Percentiles rank a stretch among this genome's conserved stretches.
These are phyloP conservation scores for Yueomyces sinensis DNA, from an alignment of 805 yeast genomes.

Conservation along the genomic window DNA sequence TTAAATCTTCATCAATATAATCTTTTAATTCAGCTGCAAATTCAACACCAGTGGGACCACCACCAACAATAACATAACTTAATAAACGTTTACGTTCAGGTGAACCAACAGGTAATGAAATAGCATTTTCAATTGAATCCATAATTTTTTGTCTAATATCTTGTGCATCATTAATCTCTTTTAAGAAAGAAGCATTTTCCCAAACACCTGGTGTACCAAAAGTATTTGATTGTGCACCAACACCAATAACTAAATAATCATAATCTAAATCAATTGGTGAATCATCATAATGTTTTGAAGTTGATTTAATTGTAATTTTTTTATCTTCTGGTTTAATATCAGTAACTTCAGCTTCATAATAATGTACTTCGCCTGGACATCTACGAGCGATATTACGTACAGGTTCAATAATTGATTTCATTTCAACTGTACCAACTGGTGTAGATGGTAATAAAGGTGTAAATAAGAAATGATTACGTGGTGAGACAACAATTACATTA, in stretches of 20 bases:
- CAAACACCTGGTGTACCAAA: constrained; percentile 91
- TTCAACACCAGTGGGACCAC: constrained; percentile 98
- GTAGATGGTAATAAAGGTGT: constrained; percentile 93
- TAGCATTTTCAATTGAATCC: constrained; percentile 83
- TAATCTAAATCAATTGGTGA: constrained; percentile 39
- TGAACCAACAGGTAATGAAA: constrained; percentile 55
- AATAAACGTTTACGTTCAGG: constrained; percentile 76
- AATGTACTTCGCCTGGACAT: constrained; percentile 62
- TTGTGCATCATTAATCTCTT: constrained; percentile 82
- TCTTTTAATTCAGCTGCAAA: constrained; percentile 94
- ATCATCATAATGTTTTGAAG: constrained; percentile 29
- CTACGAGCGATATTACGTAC: constrained; percentile 77
- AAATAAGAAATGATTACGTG: constrained; percentile 89
- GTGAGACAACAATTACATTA: constrained; percentile 82
- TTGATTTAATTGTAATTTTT: constrained; percentile 46
- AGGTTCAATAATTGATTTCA: constrained; percentile 88
- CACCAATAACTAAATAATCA: constrained; percentile 83
- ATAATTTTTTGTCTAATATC: constrained; percentile 70
- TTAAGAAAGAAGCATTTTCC: constrained; percentile 77
- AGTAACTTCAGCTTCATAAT: constrained; percentile 84
- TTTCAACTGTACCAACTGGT: constrained; percentile 86
- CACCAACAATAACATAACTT: constrained; percentile 88
- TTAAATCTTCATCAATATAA: constrained; percentile 81
- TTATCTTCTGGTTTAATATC: constrained; percentile 64
- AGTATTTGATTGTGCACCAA: constrained; percentile 91